Evolutionary conservation across 768 basidiomycete species (phyloP).

Genomic region (Boletus vermiculosoides): DNA sequence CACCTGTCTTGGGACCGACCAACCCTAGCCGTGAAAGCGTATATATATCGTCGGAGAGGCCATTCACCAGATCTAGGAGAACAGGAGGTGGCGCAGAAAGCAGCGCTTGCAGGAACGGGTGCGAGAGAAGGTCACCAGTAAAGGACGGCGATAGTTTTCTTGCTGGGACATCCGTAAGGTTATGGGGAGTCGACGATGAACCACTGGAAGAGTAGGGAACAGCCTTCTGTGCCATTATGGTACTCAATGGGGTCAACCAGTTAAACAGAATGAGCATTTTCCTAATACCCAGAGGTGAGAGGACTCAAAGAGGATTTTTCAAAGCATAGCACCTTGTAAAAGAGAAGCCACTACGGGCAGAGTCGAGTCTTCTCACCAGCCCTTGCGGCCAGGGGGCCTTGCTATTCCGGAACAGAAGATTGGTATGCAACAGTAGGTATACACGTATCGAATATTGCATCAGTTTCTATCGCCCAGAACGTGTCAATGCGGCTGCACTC

Average conservation of each 20-base stretch:
- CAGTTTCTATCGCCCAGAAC: constrained; percentile 58
- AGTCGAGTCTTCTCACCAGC: constrained; percentile 57
- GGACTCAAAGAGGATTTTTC: neutral
- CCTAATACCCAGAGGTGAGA: constrained; percentile 38
- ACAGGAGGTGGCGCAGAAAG: constrained; percentile 82
- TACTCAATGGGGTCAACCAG: constrained; percentile 75
- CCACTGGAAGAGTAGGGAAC: constrained; percentile 53
- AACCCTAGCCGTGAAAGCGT: constrained; percentile 75
- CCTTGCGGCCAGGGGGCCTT: constrained; percentile 51
- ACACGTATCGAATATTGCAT: constrained; percentile 81
- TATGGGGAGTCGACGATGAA: constrained; percentile 26
- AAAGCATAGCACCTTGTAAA: constrained; percentile 58
- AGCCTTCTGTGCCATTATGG: constrained; percentile 67
- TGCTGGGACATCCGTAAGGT: constrained; percentile 13
- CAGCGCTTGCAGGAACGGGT: constrained; percentile 70
- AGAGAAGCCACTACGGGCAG: constrained; percentile 59
- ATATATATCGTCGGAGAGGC: constrained; percentile 73
- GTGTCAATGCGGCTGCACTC: neutral
- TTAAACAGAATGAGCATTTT: constrained; percentile 82
- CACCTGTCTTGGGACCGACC: constrained; percentile 60
- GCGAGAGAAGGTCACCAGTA: constrained; percentile 33
- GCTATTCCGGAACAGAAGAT: constrained; percentile 47
- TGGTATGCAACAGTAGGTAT: constrained; percentile 68
- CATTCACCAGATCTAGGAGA: constrained; percentile 72
- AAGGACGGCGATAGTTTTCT: constrained; percentile 6